A percentile compares a stretch with the other conserved stretches of the same genome.
phyloP scores from a whole-genome alignment of 2,329 filamentous ascomycete species.

The Aureobasidium subglaciale region DNA sequence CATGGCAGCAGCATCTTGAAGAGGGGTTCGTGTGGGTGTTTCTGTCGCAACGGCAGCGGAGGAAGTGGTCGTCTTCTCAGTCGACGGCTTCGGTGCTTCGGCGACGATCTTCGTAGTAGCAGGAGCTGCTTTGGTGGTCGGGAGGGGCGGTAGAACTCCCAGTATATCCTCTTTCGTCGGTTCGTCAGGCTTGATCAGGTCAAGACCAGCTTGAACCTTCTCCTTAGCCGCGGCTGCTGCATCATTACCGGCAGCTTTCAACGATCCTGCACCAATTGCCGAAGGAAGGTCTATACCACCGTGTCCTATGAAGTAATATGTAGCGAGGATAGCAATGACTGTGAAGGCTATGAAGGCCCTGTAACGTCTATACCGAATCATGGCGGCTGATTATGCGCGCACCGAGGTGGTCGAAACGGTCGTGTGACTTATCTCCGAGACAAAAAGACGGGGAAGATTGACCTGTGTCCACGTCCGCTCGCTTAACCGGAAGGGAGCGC shows the following conservation, averaged over 20 bases:
- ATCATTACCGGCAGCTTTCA: slow-evolving; percentile 11
- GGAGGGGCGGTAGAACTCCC: not conserved
- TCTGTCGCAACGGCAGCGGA: slow-evolving; percentile 1
- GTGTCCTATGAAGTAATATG: slow-evolving; percentile 43
- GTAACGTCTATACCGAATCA: slow-evolving; percentile 55
- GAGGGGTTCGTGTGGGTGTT: not conserved
- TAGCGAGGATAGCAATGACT: slow-evolving; percentile 46
- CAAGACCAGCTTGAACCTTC: slow-evolving; percentile 8
- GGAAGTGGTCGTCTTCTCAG: not conserved
- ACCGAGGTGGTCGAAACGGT: not conserved
- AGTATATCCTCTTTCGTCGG: not conserved
- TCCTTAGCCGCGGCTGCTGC: not conserved
- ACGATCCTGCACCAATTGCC: slow-evolving; percentile 15
- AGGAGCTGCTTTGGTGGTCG: not conserved
- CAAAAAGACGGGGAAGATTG: not conserved
- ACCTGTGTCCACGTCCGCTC: not conserved
- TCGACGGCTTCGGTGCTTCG: not conserved
- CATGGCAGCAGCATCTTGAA: slow-evolving; percentile 1
- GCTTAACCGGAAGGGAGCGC: not conserved
- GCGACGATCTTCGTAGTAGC: not conserved
- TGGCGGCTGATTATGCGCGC: not conserved
- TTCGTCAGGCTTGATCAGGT: not conserved
- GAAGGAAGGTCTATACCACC: slow-evolving; percentile 14
- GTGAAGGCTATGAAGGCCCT: slow-evolving; percentile 53
- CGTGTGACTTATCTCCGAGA: slow-evolving; percentile 7